Evolutionary conservation across 202 grass and related monocot species (phyloP).

Genomic region (Carex arenaria): DNA sequence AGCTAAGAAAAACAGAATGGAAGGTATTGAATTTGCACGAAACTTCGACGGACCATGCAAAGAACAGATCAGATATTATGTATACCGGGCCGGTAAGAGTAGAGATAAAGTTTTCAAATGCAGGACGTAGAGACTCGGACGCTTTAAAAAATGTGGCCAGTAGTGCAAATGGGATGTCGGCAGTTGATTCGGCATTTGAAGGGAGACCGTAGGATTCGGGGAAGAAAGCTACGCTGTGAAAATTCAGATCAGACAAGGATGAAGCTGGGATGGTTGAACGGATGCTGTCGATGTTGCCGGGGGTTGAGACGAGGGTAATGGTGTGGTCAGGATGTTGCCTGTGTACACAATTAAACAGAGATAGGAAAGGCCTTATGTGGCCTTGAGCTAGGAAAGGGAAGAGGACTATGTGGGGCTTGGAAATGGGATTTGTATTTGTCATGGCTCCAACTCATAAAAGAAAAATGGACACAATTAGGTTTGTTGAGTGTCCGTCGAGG

Average conservation of each 20-base stretch:
- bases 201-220: constrained; percentile 17
- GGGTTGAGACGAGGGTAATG: constrained; percentile 35
- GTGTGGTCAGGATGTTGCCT: neutral
- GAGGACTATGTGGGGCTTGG: constrained; percentile 26
- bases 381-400: constrained; percentile 41
- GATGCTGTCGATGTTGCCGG: constrained; percentile 3
- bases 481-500: neutral
- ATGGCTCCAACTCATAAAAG: neutral
- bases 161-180: neutral
- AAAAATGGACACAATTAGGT: neutral
- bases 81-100: neutral
- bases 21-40: constrained; percentile 6
- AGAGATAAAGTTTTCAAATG: constrained; percentile 19
- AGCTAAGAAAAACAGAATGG: constrained; percentile 21
- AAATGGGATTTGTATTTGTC: neutral
- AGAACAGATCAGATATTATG: constrained; percentile 34
- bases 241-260: neutral
- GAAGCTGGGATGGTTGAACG: constrained; percentile 10
- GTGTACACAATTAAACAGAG: constrained; percentile 7
- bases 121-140: constrained; percentile 25
- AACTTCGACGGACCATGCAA: constrained; percentile 27
- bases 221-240: constrained; percentile 26
- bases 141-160: constrained; percentile 24
- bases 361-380: constrained; percentile 30
- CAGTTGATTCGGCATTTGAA: neutral